Evolutionary conservation across 2,329 filamentous ascomycete genomes (phyloP).

Genomic region (Claviceps pazoutovae): DNA sequence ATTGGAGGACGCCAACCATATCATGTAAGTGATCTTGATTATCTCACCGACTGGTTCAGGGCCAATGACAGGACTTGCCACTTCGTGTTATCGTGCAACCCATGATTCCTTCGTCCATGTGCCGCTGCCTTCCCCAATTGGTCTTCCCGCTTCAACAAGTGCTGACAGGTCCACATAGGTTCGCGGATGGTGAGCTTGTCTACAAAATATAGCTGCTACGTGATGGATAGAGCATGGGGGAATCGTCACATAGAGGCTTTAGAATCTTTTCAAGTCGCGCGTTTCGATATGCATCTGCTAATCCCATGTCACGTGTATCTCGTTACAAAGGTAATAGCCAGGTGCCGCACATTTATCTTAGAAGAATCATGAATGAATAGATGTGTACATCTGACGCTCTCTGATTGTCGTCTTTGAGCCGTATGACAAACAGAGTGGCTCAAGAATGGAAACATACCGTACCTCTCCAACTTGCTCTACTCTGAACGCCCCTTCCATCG

Average conservation of each 20-base stretch:
- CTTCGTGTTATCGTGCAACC: not conserved
- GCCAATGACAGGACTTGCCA: not conserved
- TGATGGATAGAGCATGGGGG: not conserved
- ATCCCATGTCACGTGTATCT: not conserved
- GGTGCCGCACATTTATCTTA: too few relatives aligned
- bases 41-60: not conserved
- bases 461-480: not conserved
- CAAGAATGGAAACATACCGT: not conserved
- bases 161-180: constrained; percentile 26
- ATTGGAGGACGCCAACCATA: constrained; percentile 73
- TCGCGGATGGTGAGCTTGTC: constrained; percentile 48
- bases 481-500: not conserved
- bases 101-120: not conserved
- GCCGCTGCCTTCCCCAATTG: not conserved
- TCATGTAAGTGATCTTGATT: constrained; percentile 57
- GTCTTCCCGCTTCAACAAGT: not conserved
- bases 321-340: not conserved
- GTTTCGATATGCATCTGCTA: not conserved
- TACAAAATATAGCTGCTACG: constrained; percentile 46
- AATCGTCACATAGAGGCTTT: not conserved
- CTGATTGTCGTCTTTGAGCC: not conserved
- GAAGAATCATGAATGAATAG: not conserved
- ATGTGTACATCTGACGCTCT: not conserved
- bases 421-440: not conserved
- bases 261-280: not conserved